Evolutionary conservation across 257 asterid species (phyloP), one percentile per base, ranked within the genome.

Genomic region (Ocimum tenuiflorum): DNA sequence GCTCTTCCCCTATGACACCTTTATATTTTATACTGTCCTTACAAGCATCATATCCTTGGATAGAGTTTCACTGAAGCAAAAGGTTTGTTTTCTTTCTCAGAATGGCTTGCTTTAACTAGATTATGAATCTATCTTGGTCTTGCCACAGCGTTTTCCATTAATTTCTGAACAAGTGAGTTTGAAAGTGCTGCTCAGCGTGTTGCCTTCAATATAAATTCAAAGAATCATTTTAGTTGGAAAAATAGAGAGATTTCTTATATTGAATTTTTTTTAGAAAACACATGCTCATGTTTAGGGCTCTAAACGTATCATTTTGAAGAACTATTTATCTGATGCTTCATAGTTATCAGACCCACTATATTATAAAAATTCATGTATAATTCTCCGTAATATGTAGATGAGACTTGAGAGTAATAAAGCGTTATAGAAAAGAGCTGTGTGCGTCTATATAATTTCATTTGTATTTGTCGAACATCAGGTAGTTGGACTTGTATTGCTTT

Each of bases 31-130:
- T 72, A 91, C 96, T 0, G 96, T 79, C 67, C 92, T 91, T 56
- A 86, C 97, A 3, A 86, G 97, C 86, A 88, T 91, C 75, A 88
- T 91, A 64, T 79, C 97, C 61, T 69, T 91, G 79, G 97, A 91
- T 73, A 82, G 97, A 76, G 97, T 91, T 61, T 88, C 95, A 18
- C 77, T 88, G 67, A 91, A 91, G 59, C 96, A 91, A 77, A 88
- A 88, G 97, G 97, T 88, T 77, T 61, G 47, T 24, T 6, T 33
- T 45, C 63, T 31, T 63, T 24, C 52, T 60, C 65, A 60, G 20
- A 7, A 36, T 15, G 35, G 55, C 73, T 27, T 41, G 14, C 29
- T 60, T 23, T 49, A 13, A 20, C 17, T 46, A 57, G 59, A 41
- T 31, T 15, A 42, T 10, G 39, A 60, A 19, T 33, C 8, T 19